Evolutionary conservation across 2,329 filamentous ascomycete species (phyloP), one percentile per base, ranked within the genome.

Genomic region (Sphaceloma murrayae): DNA sequence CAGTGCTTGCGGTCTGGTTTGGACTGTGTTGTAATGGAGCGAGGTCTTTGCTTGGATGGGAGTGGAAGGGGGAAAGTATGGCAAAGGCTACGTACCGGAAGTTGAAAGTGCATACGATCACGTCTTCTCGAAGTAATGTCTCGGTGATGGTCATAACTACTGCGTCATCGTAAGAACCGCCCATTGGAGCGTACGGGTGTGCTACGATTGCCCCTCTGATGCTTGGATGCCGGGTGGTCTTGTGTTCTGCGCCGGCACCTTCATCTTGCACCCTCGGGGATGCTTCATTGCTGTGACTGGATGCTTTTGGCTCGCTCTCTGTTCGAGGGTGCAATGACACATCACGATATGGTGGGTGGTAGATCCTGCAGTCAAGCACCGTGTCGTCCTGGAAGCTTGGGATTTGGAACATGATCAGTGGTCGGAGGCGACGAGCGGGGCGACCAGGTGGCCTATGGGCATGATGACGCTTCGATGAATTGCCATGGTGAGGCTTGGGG

Each of bases 171-270:
- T 79, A 91, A 60, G 70, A 79, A 4, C 89, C 91, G 3, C 91
- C 91, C 42, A 96, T 67, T 0, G 85, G 80, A 24, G 85, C 86
- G 58, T 96, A 96, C 0, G 91, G 89, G 61, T 96, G 91, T 9
- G 88, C 88, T 29, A 96, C 67, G 3, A 94, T 69, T 0, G 78
- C 78, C 3, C 70, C 75, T 30, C 30, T 30, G 24, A 30, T 30
- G 13, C n/a, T 27, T 45, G 44, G 6, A 27, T 27, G 7, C n/a
- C n/a, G n/a, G n/a, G n/a, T n/a, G n/a, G 24, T 6, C 24, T 7
- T 27, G 24, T 11, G 6, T 27, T 6, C 24, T 27, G 7, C 24
- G 24, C 24, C 11, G n/a, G n/a, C n/a, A n/a, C n/a, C 24, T 11
- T 7, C 24, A 11, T 11, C 24, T 27, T 27, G 24, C 24, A 6